Evolutionary conservation across 352 stramenopile species (phyloP).

Genomic region (Pythium utonaiense): DNA sequence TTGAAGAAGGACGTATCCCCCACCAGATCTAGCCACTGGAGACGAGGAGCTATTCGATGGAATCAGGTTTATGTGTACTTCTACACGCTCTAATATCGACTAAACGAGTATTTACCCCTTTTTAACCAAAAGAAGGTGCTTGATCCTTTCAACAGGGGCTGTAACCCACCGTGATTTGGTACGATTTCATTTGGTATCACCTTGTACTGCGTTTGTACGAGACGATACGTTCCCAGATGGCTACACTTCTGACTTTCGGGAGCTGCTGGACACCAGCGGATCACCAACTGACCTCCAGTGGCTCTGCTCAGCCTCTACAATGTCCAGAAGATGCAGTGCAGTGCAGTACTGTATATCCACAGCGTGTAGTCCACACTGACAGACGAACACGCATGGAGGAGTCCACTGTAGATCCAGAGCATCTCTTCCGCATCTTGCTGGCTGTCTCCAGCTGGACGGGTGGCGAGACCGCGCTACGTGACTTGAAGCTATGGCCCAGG

Average conservation of each 20-base stretch:
- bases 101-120: constrained; percentile 3
- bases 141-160: not conserved
- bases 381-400: not conserved
- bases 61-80: not conserved
- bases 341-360: too few species aligned
- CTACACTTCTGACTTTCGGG: constrained; percentile 13
- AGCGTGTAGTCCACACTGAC: too few species aligned
- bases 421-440: not conserved
- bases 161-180: too few species aligned
- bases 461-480: not conserved
- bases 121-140: constrained; percentile 9
- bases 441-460: not conserved
- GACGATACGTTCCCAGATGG: constrained; percentile 12
- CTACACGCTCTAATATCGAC: not conserved
- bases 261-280: not conserved
- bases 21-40: constrained; percentile 1
- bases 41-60: too few species aligned
- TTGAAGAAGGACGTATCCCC: constrained; percentile 15
- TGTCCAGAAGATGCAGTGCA: too few species aligned
- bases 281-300: not conserved
- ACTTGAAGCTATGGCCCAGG: too few species aligned
- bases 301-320: not conserved
- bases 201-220: not conserved
- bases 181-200: too few species aligned
- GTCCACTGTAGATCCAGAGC: not conserved